phyloP scores from a whole-genome alignment of 257 asterid species.

The Solanum pennellii region DNA sequence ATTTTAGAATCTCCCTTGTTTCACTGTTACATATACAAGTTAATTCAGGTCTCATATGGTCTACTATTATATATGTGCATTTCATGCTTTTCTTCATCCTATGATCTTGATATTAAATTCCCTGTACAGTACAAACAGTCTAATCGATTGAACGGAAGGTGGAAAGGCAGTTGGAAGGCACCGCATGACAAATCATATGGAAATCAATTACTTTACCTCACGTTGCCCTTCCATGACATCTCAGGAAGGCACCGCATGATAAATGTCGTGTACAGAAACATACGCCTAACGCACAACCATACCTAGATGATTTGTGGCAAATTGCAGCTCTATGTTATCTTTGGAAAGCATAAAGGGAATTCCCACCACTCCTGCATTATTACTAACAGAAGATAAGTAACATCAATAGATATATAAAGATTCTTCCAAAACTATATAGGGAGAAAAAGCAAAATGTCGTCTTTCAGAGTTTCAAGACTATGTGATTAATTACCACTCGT shows the following conservation, averaged over 20 bases:
- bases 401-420: not conserved
- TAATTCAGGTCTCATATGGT: not conserved
- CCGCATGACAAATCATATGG: not conserved
- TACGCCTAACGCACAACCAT: not conserved
- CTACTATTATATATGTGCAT: not conserved
- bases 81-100: not conserved
- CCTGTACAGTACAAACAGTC: not conserved
- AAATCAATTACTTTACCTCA: not conserved
- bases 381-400: slow-evolving; percentile 28
- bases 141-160: not conserved
- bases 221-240: not conserved
- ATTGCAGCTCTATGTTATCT: slow-evolving; percentile 72
- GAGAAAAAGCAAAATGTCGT: not conserved
- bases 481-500: not conserved
- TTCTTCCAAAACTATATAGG: not conserved
- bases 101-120: not conserved
- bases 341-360: slow-evolving; percentile 55
- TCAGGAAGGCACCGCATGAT: not conserved
- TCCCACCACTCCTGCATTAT: slow-evolving; percentile 74
- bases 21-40: not conserved
- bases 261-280: not conserved
- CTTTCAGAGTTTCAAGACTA: not conserved
- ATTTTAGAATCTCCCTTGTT: not conserved
- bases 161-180: not conserved
- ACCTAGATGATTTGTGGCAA: slow-evolving; percentile 86